These are phyloP conservation scores for Phytopythium aichiense DNA, from an alignment of 352 stramenopile species.

Conservation along the genomic window DNA sequence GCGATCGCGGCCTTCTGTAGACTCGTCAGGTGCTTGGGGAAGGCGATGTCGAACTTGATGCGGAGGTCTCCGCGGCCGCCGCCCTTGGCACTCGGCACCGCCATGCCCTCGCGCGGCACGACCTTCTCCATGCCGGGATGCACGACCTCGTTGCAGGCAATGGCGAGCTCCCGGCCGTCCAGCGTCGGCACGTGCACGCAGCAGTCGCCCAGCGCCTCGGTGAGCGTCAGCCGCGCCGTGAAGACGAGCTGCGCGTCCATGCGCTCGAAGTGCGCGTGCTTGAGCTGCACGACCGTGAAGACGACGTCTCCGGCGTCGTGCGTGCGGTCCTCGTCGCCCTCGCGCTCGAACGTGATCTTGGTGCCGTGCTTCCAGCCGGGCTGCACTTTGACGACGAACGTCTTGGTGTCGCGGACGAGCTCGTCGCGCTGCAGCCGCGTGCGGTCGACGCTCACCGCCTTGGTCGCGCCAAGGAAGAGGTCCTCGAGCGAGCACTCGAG, in stretches of 20 bases:
- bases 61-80: constrained; percentile 89
- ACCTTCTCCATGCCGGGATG: constrained; percentile 88
- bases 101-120: constrained; percentile 95
- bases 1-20: constrained; percentile 89
- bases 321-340: constrained; percentile 88
- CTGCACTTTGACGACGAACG: constrained; percentile 89
- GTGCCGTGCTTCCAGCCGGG: constrained; percentile 93
- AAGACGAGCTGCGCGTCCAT: constrained; percentile 92
- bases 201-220: constrained; percentile 94
- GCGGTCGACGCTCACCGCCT: constrained; percentile 81
- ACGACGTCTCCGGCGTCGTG: constrained; percentile 93
- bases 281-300: constrained; percentile 88
- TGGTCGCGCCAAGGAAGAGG: constrained; percentile 88
- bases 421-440: constrained; percentile 76
- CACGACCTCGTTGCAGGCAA: constrained; percentile 93
- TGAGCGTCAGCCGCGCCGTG: constrained; percentile 92
- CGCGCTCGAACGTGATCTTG: constrained; percentile 94
- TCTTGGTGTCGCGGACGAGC: constrained; percentile 74
- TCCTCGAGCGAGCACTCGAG: constrained; percentile 89
- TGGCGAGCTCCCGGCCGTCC: constrained; percentile 91
- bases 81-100: constrained; percentile 56
- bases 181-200: constrained; percentile 93
- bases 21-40: constrained; percentile 91
- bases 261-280: constrained; percentile 85
- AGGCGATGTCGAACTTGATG: constrained; percentile 95